These are phyloP conservation scores for Cladophialophora carrionii DNA, from an alignment of 2,329 filamentous ascomycete species.

Conservation along the genomic window DNA sequence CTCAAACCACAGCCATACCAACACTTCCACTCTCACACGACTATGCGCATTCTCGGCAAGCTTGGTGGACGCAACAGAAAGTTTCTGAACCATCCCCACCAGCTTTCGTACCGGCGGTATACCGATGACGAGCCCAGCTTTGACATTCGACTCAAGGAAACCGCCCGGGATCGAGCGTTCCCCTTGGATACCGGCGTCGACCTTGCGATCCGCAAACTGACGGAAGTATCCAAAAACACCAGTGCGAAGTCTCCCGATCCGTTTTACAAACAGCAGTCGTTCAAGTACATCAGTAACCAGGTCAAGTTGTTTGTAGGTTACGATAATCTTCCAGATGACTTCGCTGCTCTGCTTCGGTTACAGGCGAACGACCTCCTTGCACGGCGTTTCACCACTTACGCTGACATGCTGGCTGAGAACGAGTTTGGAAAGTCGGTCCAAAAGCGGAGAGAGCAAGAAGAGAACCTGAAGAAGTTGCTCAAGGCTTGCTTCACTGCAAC, in stretches of 20 bases:
- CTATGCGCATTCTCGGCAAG: slow-evolving; percentile 95
- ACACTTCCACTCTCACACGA: slow-evolving; percentile 96
- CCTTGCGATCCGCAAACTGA: slow-evolving; percentile 82
- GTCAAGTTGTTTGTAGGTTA: slow-evolving; percentile 87
- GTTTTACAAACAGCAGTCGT: slow-evolving; percentile 91
- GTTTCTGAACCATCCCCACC: slow-evolving; percentile 86
- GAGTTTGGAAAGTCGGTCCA: slow-evolving; percentile 80
- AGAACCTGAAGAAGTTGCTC: slow-evolving; percentile 78
- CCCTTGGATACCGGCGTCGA: slow-evolving; percentile 85
- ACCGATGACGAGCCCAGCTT: slow-evolving; percentile 87
- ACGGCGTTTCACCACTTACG: slow-evolving; percentile 70
- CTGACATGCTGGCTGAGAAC: slow-evolving; percentile 69
- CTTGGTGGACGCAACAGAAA: slow-evolving; percentile 93
- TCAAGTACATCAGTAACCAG: slow-evolving; percentile 84
- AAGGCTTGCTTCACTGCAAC: slow-evolving; percentile 86
- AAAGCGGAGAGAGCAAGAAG: slow-evolving; percentile 85
- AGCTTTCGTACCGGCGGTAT: slow-evolving; percentile 80
- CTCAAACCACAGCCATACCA: slow-evolving; percentile 91
- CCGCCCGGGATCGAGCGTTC: slow-evolving; percentile 85
- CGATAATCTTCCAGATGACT: slow-evolving; percentile 86
- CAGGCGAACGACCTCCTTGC: slow-evolving; percentile 84
- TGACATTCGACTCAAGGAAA: slow-evolving; percentile 85
- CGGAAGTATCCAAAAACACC: slow-evolving; percentile 71
- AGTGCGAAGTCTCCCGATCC: slow-evolving; percentile 68
- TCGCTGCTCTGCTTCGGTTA: slow-evolving; percentile 79